These are phyloP conservation scores for Dissophora ornata DNA, from an alignment of 192 early-diverging fungal species.

Conservation along the genomic window DNA sequence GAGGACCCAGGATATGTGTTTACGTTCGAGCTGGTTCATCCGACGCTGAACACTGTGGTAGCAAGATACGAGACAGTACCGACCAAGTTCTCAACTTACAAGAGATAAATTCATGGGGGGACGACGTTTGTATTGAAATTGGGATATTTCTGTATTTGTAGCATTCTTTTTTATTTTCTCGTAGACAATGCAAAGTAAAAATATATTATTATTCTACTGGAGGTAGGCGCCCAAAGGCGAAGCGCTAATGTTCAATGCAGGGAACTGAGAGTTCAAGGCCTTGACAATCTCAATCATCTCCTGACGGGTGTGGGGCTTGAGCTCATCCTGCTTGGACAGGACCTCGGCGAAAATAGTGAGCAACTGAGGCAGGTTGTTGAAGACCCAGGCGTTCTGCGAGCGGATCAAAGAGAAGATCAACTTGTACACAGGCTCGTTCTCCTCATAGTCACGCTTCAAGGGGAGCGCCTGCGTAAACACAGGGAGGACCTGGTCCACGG, in stretches of 20 bases:
- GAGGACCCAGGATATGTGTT: slow-evolving; percentile 50
- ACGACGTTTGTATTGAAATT: too few relatives aligned
- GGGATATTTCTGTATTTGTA: not conserved
- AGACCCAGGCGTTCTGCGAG: slow-evolving; percentile 62
- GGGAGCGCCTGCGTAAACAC: slow-evolving; percentile 76
- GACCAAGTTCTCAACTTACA: slow-evolving; percentile 29
- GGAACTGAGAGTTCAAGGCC: slow-evolving; percentile 57
- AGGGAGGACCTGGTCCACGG: slow-evolving; percentile 76
- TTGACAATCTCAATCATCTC: slow-evolving; percentile 69
- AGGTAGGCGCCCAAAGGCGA: slow-evolving; percentile 29
- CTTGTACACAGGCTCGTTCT: slow-evolving; percentile 82
- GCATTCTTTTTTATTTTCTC: not conserved
- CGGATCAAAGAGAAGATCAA: slow-evolving; percentile 75
- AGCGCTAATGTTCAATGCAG: slow-evolving; percentile 39
- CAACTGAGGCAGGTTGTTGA: slow-evolving; percentile 62
- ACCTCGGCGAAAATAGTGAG: slow-evolving; percentile 69
- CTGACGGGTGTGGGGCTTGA: slow-evolving; percentile 63
- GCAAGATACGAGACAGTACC: slow-evolving; percentile 13
- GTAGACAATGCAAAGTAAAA: too few relatives aligned
- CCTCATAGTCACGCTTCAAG: slow-evolving; percentile 78
- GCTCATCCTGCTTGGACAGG: slow-evolving; percentile 67
- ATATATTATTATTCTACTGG: too few relatives aligned
- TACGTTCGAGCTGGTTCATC: slow-evolving; percentile 37
- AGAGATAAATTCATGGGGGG: not conserved
- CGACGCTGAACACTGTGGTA: slow-evolving; percentile 20